Base-by-base conservation (phyloP, 2,329 filamentous ascomycete genomes). In the Neonectria magnoliae region DNA sequence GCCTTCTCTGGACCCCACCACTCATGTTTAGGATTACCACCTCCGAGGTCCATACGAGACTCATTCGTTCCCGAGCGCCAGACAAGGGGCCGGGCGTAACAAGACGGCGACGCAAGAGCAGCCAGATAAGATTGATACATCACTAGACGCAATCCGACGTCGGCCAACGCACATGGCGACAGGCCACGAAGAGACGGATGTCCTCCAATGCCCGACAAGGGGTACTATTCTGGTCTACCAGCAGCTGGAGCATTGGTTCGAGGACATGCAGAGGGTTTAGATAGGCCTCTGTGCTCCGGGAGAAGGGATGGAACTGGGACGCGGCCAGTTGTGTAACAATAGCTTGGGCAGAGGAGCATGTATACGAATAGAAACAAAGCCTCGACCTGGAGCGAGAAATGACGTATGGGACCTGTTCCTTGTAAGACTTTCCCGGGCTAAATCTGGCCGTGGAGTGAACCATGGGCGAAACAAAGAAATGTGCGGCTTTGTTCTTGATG, bases 11-110 rank as follows among this genome's bases (percentile, higher is more conserved):
- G 79, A 85, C 75, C 78, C 80, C 68, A 83, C 81, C 67, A 79
- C 83, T 73, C 85, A 88, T 78, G 84, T 80, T 79, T 81, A 81
- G 79, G 79, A 80, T 80, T 80, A 79, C 79, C 76, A 77, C 78
- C 77, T 79, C 77, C 76, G 65, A 76, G 76, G 76, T 76, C 75
- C 71, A 76, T 72, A 73, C 75, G 76, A 76, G 73, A 73, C 75
- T 77, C 75, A 71, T 64, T 68, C 66, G 62, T 65, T 65, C 64
- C 57, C 56, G 61, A 66, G 60, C 65, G 58, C 56, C 51, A 64
- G 38, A 53, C 47, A 59, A 41, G 62, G 66, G 57, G 53, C 47
- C 51, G 42, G 31, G 44, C 22, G 36, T 27, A 57, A 53, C 50
- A 50, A 27, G 59, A 68, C 57, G 48, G 50, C 58, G 62, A 66